Percentiles rank a stretch among this genome's conserved stretches.
Evolutionary conservation across 2,329 filamentous ascomycete species (phyloP).

Genomic region (Colletotrichum musae): DNA sequence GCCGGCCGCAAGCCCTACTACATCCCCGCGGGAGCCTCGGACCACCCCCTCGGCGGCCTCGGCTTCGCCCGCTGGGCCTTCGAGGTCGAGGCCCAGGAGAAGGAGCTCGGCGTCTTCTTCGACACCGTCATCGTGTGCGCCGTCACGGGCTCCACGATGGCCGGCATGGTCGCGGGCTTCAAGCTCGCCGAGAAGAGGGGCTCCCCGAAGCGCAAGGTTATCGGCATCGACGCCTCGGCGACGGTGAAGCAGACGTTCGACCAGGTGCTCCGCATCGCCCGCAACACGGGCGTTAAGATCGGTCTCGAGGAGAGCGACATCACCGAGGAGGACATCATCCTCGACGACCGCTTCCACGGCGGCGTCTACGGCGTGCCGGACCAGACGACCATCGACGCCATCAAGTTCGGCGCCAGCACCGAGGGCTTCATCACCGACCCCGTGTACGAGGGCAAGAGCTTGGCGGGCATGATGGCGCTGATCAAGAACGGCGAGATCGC

Average conservation of each 20-base stretch:
- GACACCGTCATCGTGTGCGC: slow-evolving; percentile 78
- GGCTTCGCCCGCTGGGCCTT: slow-evolving; percentile 81
- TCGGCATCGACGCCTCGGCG: slow-evolving; percentile 56
- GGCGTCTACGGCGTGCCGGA: slow-evolving; percentile 79
- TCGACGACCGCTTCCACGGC: slow-evolving; percentile 77
- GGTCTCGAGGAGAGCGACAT: slow-evolving; percentile 73
- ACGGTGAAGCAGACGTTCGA: slow-evolving; percentile 73
- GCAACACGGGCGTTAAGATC: slow-evolving; percentile 73
- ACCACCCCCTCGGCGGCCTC: slow-evolving; percentile 78
- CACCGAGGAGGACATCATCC: slow-evolving; percentile 71
- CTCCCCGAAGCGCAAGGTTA: slow-evolving; percentile 52
- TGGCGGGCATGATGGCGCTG: slow-evolving; percentile 80
- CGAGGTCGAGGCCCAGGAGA: slow-evolving; percentile 76
- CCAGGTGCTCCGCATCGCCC: slow-evolving; percentile 77
- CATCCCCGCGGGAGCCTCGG: slow-evolving; percentile 79
- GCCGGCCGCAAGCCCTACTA: slow-evolving; percentile 76
- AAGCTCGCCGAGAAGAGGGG: slow-evolving; percentile 69
- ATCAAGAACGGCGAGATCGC: slow-evolving; percentile 73
- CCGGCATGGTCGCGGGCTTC: slow-evolving; percentile 81
- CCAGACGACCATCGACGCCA: slow-evolving; percentile 75
- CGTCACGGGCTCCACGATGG: slow-evolving; percentile 79
- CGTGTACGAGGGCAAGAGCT: slow-evolving; percentile 82
- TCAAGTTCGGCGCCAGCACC: slow-evolving; percentile 76
- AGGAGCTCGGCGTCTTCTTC: slow-evolving; percentile 73
- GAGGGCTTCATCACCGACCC: slow-evolving; percentile 83